phyloP scores from a whole-genome alignment of 148 eudicot genomes.

The Chenopodium album region DNA sequence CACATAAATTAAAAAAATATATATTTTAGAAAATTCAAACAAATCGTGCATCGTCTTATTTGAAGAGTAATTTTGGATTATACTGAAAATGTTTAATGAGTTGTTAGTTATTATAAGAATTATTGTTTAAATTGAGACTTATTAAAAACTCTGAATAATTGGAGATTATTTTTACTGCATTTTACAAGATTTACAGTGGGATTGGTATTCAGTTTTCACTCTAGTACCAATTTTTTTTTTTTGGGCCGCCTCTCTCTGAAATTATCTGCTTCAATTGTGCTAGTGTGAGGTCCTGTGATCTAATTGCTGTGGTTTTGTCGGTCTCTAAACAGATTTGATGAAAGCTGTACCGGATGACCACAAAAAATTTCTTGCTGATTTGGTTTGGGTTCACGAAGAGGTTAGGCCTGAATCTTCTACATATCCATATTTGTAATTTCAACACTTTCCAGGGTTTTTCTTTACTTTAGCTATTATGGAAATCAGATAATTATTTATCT shows the following conservation, averaged over 20 bases:
- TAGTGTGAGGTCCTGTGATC: neutral
- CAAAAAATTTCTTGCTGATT: constrained; percentile 81
- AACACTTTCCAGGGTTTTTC: neutral
- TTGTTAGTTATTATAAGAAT: no score
- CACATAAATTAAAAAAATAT: no score
- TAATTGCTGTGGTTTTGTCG: neutral
- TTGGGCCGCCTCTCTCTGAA: no score
- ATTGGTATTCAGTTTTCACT: no score
- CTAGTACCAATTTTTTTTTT: neutral
- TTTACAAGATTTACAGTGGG: neutral
- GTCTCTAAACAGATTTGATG: constrained; percentile 51
- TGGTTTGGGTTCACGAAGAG: constrained; percentile 97
- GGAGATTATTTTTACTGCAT: neutral
- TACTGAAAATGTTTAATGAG: no score
- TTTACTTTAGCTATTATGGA: neutral
- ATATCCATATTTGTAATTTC: neutral
- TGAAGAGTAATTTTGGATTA: no score
- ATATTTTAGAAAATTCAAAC: no score
- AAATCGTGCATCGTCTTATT: no score
- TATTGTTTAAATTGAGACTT: no score
- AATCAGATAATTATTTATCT: neutral
- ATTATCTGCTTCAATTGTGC: no score
- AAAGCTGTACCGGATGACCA: constrained; percentile 87
- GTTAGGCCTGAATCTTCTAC: constrained; percentile 33
- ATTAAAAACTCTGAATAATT: no score